Evolutionary conservation across 202 grass and related monocot genomes (phyloP), one percentile per base, ranked within the genome.

Genomic region (Bolboschoenoplectus hybrid): DNA sequence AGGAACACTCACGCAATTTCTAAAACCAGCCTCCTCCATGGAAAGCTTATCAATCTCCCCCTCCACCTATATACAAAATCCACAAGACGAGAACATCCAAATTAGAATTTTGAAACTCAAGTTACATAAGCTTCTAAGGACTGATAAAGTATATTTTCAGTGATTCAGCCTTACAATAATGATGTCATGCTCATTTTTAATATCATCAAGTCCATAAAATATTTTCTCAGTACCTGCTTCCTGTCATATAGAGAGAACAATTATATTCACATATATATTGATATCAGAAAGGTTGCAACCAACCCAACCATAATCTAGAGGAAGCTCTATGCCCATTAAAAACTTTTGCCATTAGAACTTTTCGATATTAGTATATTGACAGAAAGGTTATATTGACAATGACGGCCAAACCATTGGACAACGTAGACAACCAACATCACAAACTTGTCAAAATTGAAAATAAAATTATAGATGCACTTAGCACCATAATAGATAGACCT

Each of bases 11-110:
- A 99, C 89, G 88, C 93, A 99, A 84, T 97, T 99, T 69, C 35
- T 84, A 77, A 87, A 99, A 47, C 97, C 97, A 82, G 89, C 93
- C 86, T 99, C 93, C 74, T 99, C 97, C 92, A 99, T 92, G 13
- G 93, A 99, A 67, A 99, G 93, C 85, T 99, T 99, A 91, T 99
- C 92, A 67, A 99, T 97, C 92, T 99, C 97, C 82, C 93, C 93
- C 80, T 96, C 92, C 58, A 99, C 97, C 97, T 94, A 49, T 46
- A 85, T 83, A 85, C 61, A 87, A 66, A 79, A 41, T 35, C 52
- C 74, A 79, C 1, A 83, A 12, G 13, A 61, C 8, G 39, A 85
- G 26, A 84, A 16, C 82, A 86, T n/a, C 89, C 51, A 80, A 92
- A 85, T 80, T 20, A 26, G 57, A 75, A 41, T 56, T 71, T 84